phyloP scores from a whole-genome alignment of 139 green algal species.

The Chlorella vulgaris region DNA sequence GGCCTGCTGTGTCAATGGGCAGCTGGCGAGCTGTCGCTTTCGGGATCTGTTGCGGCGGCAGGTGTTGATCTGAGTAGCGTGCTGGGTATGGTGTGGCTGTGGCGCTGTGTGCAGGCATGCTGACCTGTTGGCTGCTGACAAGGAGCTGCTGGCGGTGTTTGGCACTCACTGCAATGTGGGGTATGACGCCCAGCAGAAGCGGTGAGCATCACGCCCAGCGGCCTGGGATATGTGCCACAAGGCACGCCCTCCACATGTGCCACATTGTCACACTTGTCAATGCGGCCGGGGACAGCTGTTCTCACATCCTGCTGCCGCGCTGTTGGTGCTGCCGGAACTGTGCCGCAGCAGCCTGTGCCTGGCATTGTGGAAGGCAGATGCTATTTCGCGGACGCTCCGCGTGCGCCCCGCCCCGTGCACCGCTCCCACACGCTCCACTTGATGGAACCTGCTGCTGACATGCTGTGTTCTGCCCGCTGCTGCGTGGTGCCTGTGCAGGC shows the following conservation, averaged over 20 bases:
- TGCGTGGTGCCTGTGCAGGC: background rate
- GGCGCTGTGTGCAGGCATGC: constrained; percentile 28
- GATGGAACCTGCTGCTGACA: too few species aligned
- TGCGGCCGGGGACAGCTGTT: too few species aligned
- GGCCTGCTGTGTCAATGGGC: background rate
- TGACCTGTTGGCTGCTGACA: constrained; percentile 25
- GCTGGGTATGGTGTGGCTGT: background rate
- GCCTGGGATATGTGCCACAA: background rate
- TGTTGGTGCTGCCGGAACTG: too few species aligned
- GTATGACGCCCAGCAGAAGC: constrained; percentile 6
- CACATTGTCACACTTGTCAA: too few species aligned
- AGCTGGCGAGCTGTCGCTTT: background rate
- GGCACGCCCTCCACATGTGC: background rate
- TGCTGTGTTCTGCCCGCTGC: background rate
- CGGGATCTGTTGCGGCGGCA: background rate
- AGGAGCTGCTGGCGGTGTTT: constrained; percentile 9
- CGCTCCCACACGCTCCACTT: too few species aligned
- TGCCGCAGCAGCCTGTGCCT: too few species aligned
- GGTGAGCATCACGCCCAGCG: background rate
- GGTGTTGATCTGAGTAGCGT: background rate
- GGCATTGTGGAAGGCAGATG: too few species aligned
- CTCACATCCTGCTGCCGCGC: too few species aligned
- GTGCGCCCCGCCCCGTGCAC: too few species aligned
- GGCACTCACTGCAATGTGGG: constrained; percentile 15
- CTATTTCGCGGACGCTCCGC: too few species aligned